These are phyloP conservation scores for Escallonia herrerae DNA, from an alignment of 129 eudicot species.

Conservation along the genomic window DNA sequence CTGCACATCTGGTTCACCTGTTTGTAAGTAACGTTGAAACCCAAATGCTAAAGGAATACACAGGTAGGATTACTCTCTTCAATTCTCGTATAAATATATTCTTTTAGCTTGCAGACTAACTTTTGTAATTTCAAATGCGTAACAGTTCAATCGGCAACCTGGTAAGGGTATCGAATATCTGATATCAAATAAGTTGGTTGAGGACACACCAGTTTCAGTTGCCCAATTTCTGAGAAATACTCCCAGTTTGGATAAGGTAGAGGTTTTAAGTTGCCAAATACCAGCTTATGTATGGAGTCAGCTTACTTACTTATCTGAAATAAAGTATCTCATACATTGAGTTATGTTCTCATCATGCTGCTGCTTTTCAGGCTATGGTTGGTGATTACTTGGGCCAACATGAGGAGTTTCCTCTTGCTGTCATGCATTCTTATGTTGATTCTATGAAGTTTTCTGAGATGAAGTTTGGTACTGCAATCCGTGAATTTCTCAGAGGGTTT, in stretches of 20 bases:
- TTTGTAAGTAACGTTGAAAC: not conserved
- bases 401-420: slow-evolving; percentile 95
- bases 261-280: not conserved
- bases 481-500: slow-evolving; percentile 89
- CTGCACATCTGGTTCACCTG: not conserved
- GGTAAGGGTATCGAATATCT: slow-evolving; percentile 70
- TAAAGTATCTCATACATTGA: not conserved
- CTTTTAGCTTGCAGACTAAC: slow-evolving; percentile 11
- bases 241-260: slow-evolving; percentile 81
- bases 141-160: slow-evolving; percentile 88
- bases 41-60: not conserved
- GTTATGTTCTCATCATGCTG: slow-evolving; percentile 5
- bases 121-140: not conserved
- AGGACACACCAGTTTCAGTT: slow-evolving; percentile 82
- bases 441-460: slow-evolving; percentile 81
- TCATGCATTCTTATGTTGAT: slow-evolving; percentile 98
- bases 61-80: too few species aligned
- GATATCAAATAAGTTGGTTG: slow-evolving; percentile 71
- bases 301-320: not conserved
- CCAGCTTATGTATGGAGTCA: too few species aligned
- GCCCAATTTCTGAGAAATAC: slow-evolving; percentile 81
- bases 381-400: slow-evolving; percentile 98
- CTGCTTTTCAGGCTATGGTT: slow-evolving; percentile 66
- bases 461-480: slow-evolving; percentile 83
- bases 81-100: too few species aligned